Evolutionary conservation across 1,284 basidiomycete genomes (phyloP), one percentile per base, ranked within the genome.

Genomic region (Marasmius sp.): DNA sequence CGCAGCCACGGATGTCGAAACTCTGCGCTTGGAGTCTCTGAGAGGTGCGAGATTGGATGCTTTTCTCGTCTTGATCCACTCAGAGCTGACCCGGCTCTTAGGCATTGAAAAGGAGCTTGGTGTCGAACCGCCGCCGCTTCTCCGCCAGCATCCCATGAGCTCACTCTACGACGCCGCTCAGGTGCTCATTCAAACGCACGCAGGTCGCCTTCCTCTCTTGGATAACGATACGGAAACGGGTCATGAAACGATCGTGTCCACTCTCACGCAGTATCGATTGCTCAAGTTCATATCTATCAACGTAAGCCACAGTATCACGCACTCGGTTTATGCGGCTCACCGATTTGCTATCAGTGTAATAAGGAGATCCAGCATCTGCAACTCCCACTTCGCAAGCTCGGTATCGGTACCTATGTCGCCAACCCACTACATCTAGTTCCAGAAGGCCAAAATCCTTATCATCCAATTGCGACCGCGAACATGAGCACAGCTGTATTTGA

Each of bases 211-310:
- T 12, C 97, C 97, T 5, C 82, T 99, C 14, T 91, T 99, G 49
- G 97, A 99, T 72, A 85, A 89, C 64, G 97, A 99, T 72, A 86
- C 94, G 4, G 93, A 96, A 74, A 98, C 97, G 7, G 93, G 92
- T 6, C 93, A 96, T 63, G 96, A 98, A 78, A 90, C 98, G 18
- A 95, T 99, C 66, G 89, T 99, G 51, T 95, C 93, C 38, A 96
- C 98, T 1, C 80, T 99, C 64, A 99, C 97, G 0, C 97, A 99
- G 76, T 99, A 99, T 72, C 88, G 97, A 36, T 89, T 99, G 22
- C 88, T 99, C 74, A 99, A 99, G 75, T 99, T 98, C 72, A 97
- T 99, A 65, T 91, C 97, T 43, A 97, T 97, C 75, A 99, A 99
- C 75, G 96, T 97, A 71, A 66, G 86, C 79, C n/a, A 60, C 38